Evolutionary conservation across 192 early-diverging fungal species (phyloP).

Genomic region (Coemansia sp.): DNA sequence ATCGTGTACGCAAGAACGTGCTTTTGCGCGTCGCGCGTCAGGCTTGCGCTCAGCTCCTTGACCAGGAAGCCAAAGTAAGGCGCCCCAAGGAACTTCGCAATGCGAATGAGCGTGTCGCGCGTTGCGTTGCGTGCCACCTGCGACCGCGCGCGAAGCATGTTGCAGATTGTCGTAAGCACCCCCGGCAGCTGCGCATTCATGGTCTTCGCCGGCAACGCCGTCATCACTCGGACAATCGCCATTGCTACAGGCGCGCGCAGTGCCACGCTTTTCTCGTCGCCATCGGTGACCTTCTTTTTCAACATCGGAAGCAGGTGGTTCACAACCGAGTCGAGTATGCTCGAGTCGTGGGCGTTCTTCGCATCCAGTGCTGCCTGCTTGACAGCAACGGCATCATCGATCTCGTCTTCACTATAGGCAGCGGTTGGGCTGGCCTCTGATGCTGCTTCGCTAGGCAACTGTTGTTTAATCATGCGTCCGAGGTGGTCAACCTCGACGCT

Average conservation of each 20-base stretch:
- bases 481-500: constrained; percentile 57
- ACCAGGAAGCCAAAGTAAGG: constrained; percentile 87
- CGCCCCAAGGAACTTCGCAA: constrained; percentile 80
- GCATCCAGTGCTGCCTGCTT: background rate
- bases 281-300: constrained; percentile 70
- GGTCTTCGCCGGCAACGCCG: constrained; percentile 73
- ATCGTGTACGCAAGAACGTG: constrained; percentile 96
- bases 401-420: constrained; percentile 18
- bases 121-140: constrained; percentile 86
- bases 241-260: constrained; percentile 86
- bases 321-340: constrained; percentile 78
- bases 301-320: constrained; percentile 82
- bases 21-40: constrained; percentile 85
- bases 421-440: constrained; percentile 1
- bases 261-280: constrained; percentile 73
- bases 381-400: constrained; percentile 30
- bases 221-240: constrained; percentile 83
- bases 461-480: constrained; percentile 19
- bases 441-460: constrained; percentile 30
- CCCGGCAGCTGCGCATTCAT: constrained; percentile 83
- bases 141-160: constrained; percentile 75
- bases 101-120: constrained; percentile 86
- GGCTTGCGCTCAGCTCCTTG: constrained; percentile 75
- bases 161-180: constrained; percentile 84
- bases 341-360: constrained; percentile 22